A percentile compares a stretch with the other conserved stretches of the same genome.
phyloP scores from a whole-genome alignment of 2,329 filamentous ascomycete genomes.

The Exserohilum turcica region DNA sequence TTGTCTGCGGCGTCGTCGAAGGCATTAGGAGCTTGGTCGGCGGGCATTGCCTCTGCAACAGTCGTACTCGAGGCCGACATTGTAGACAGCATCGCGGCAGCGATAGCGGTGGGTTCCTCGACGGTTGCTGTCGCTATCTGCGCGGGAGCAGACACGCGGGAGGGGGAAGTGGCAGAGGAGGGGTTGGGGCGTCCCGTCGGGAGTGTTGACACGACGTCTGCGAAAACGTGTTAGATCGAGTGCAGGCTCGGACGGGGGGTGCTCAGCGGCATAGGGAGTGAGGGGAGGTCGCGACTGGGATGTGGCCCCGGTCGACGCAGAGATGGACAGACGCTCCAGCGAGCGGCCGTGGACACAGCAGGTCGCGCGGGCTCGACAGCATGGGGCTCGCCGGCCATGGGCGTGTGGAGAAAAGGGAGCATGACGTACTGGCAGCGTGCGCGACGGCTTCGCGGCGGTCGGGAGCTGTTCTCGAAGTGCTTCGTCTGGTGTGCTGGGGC shows the following conservation, averaged over 20 bases:
- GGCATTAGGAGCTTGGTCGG: slow-evolving; percentile 18
- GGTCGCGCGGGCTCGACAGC: not conserved
- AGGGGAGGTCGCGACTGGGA: slow-evolving; percentile 17
- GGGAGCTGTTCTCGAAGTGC: slow-evolving; percentile 43
- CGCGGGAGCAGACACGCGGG: slow-evolving; percentile 24
- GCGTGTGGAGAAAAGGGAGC: not conserved
- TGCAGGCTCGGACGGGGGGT: not conserved
- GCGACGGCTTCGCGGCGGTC: slow-evolving; percentile 26
- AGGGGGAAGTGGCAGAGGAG: slow-evolving; percentile 55
- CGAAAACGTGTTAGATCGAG: slow-evolving; percentile 6
- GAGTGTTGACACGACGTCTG: slow-evolving; percentile 24
- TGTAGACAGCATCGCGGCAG: slow-evolving; percentile 32
- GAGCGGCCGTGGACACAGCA: not conserved
- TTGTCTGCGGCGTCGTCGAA: slow-evolving; percentile 59
- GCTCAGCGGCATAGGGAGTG: slow-evolving; percentile 5
- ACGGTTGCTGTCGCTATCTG: slow-evolving; percentile 18
- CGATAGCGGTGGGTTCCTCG: slow-evolving; percentile 18
- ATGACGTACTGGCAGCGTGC: slow-evolving; percentile 30
- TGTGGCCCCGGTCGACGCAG: slow-evolving; percentile 27
- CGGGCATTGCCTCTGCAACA: slow-evolving; percentile 19
- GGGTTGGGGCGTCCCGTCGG: slow-evolving; percentile 21
- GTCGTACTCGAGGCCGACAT: slow-evolving; percentile 30
- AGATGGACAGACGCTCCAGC: slow-evolving; percentile 13
- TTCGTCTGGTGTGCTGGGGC: slow-evolving; percentile 43
- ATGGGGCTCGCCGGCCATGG: not conserved